phyloP scores from a whole-genome alignment of 2,329 filamentous ascomycete species.

The Grosmannia clavigera region DNA sequence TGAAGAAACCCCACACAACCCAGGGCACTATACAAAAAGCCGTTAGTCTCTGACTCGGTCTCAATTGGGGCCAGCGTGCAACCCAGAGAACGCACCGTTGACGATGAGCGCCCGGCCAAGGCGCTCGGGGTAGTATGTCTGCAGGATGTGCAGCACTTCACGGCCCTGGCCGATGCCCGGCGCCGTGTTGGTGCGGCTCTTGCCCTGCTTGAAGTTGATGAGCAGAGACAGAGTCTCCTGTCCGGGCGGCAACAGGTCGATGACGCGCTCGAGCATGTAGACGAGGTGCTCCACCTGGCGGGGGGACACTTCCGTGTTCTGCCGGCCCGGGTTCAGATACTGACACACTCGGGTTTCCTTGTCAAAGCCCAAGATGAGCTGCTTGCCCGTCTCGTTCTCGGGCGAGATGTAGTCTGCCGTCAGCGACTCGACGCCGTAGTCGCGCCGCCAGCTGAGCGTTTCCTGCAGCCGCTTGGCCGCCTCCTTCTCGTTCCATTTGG shows the following conservation, averaged over 20 bases:
- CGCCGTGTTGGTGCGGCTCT: constrained; percentile 57
- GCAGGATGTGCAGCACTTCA: constrained; percentile 80
- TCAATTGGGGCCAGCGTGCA: background rate
- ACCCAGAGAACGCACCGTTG: constrained; percentile 48
- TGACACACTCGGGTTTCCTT: constrained; percentile 74
- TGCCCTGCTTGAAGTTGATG: constrained; percentile 81
- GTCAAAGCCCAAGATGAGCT: constrained; percentile 81
- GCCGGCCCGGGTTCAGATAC: constrained; percentile 77
- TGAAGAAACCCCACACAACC: constrained; percentile 89
- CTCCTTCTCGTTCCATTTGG: constrained; percentile 73
- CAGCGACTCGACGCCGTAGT: constrained; percentile 71
- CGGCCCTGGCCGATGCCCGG: constrained; percentile 65
- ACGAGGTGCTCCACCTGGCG: constrained; percentile 88
- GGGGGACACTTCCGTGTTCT: constrained; percentile 81
- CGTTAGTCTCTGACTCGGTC: background rate
- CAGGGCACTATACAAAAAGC: constrained; percentile 58
- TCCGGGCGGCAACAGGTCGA: constrained; percentile 76
- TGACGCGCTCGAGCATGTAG: constrained; percentile 84
- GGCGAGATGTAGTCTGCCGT: constrained; percentile 80
- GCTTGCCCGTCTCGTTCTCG: constrained; percentile 95
- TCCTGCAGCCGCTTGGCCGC: constrained; percentile 67
- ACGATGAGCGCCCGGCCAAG: constrained; percentile 81
- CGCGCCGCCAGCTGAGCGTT: constrained; percentile 78
- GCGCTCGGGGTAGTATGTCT: constrained; percentile 91
- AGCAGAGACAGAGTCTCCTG: constrained; percentile 80